Base-by-base conservation (phyloP, 2,329 filamentous ascomycete species). In the Zymoseptoria brevis region DNA sequence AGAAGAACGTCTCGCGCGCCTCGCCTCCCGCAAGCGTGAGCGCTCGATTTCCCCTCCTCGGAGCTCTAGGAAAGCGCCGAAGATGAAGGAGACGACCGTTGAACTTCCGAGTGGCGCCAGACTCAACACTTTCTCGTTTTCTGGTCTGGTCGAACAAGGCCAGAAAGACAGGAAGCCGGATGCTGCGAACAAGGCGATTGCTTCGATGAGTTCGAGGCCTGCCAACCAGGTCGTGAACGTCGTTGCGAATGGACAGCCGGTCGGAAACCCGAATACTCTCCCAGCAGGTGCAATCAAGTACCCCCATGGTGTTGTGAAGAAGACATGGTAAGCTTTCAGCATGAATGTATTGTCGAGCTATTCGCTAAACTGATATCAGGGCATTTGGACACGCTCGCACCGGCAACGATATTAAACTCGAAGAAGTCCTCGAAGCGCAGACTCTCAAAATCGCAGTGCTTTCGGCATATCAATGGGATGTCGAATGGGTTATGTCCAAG, bases 401-500 rank as follows among this genome's bases (percentile, higher is more conserved):
- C 0, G 78, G 77, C 4, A 82, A 91, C 62, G 90, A 96, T 62
- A 90, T 97, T 70, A 94, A 86, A 61, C 85, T 97, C 49, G 90
- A 96, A 68, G 91, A 96, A 71, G 83, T 96, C 0, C 74, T 96
- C 1, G 88, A 96, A 71, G 86, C 84, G 61, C 75, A 83, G 1
- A 80, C 86, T 11, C 78, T 97, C 8, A 78, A 88, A 55, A 82
- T 90, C 48, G 92, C 90, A 0, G 82, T 97, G 0, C 76, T 97
- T 4, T 96, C 91, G 66, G 89, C 93, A 0, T 97, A 88, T 66
- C 85, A 93, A 70, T 94, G 89, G 85, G 87, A 97, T 63, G 82
- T 87, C 13, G 81, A 87, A 26, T 96, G 90, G 89, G 72, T 94
- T 51, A 73, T 93, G 26, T 66, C 71, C 16, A 73, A 81, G 78